Evolutionary conservation across 176 grass and related monocot species (phyloP), one percentile per base, ranked within the genome.

Genomic region (Triticum monococcum): DNA sequence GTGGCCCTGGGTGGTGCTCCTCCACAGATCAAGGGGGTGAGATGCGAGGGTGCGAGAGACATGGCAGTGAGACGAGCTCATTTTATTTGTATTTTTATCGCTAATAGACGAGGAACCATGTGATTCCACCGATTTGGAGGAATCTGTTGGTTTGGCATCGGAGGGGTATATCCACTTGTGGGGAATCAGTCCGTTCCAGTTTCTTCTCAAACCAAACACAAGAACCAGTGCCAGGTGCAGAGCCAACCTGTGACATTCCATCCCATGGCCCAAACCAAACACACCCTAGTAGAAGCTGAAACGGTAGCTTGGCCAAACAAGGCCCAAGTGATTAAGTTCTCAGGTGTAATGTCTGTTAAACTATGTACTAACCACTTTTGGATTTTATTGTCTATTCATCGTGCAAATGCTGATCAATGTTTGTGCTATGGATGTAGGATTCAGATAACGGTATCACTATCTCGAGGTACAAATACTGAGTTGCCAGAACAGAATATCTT

Each of bases 381-480:
- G 79, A 67, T 68, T 74, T 45, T 17, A 83, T 56, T 57, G 3
- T 43, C 32, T 46, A 25, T 87, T 68, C 41, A 54, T 85, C 83
- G 25, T 84, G 70, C 28, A 70, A 59, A 48, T 79, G 54, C 80
- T 89, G 56, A 32, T 40, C 0, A 14, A 2, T 1, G 30, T 78
- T 60, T 92, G 9, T 66, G 26, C 74, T 85, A 79, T 75, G 79
- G 80, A 67, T 94, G 87, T 87, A 99, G 97, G 85, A 99, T 94
- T 80, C 89, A 94, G 79, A 89, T 99, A 83, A 87, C 90, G 59
- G 74, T 96, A 85, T 99, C 94, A 79, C 87, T 99, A 78, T 88
- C 94, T 65, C 88, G 60, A 77, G 71, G 72, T 56, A 75, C 88
- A 86, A 96, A 99, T 90, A 45, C 83, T 45, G 90, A 94, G 75